phyloP scores from a whole-genome alignment of 768 basidiomycete genomes.

The Amanita rimosa region DNA sequence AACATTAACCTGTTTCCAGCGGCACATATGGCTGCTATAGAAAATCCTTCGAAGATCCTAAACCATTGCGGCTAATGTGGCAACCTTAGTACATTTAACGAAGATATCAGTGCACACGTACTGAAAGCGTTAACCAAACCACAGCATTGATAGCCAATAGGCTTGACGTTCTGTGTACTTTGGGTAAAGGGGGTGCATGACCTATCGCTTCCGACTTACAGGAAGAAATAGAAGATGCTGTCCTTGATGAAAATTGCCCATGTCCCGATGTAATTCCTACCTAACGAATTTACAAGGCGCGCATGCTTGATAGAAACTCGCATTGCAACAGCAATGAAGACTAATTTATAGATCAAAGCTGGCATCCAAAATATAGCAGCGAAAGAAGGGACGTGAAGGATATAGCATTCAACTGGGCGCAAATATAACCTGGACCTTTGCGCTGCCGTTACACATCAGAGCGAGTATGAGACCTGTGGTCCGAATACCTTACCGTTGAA shows the following conservation, averaged over 20 bases:
- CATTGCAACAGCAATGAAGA: slow-evolving; percentile 13
- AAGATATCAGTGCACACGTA: slow-evolving; percentile 7
- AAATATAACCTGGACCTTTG: neutral
- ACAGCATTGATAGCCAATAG: slow-evolving; percentile 11
- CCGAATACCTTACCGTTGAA: slow-evolving; percentile 9
- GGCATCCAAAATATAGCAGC: slow-evolving; percentile 16
- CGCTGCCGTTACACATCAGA: neutral
- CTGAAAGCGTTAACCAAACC: slow-evolving; percentile 13
- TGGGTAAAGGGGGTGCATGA: neutral
- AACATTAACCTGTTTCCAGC: slow-evolving; percentile 18
- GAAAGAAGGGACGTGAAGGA: slow-evolving; percentile 7
- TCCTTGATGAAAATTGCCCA: slow-evolving; percentile 15
- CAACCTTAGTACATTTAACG: neutral
- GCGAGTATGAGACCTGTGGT: neutral
- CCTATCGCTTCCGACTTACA: slow-evolving; percentile 14
- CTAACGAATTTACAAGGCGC: slow-evolving; percentile 2
- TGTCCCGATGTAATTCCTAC: slow-evolving; percentile 7
- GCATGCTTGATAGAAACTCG: slow-evolving; percentile 10
- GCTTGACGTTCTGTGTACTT: slow-evolving; percentile 10
- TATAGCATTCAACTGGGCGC: neutral
- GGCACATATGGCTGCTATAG: slow-evolving; percentile 14
- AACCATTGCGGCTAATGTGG: slow-evolving; percentile 13
- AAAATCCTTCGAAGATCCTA: slow-evolving; percentile 14
- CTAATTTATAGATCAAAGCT: slow-evolving; percentile 13
- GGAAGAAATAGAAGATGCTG: slow-evolving; percentile 15